Base-by-base conservation (phyloP, 2,329 filamentous ascomycete species). In the Phialemoniopsis sp. region DNA sequence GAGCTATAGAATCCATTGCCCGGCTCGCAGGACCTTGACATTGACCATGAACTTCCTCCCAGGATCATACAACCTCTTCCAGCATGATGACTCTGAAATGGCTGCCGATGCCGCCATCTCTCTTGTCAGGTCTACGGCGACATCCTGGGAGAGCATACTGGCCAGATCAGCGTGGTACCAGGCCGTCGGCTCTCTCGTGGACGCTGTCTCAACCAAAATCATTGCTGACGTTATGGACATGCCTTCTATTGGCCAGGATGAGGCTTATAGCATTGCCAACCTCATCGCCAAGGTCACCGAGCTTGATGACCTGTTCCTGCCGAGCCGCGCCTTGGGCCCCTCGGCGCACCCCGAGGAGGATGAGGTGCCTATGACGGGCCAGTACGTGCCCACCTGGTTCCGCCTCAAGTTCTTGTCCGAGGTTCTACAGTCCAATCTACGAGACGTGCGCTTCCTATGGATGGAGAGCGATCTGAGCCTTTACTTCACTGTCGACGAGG, bases 341-440 rank as follows among this genome's bases (percentile, higher is more conserved):
- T 15, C 13, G 10, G 46, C 49, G 1, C 49, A 40, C 13, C 46
- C 51, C 3, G 48, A 42, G 6, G 56, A 54, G 16, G 64, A 66
- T 5, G 67, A 70, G 28, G 57, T 78, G 2, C 75, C 78, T 4
- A 58, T 67, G 4, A 82, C 80, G 28, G 68, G 76, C 4, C 76
- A 82, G 51, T 82, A 81, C 46, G 77, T 78, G 4, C 65, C 70
- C 3, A 71, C 68, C 36, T 85, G 80, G 80, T 64, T 84, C 42
- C 70, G 79, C 36, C 67, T 85, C 43, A 78, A 82, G 58, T 84
- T 77, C 49, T 64, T 85, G 14, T 74, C 73, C 45, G 76, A 84
- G 55, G 73, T 84, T 19, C 63, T 85, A 47, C 80, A 85, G 62
- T 82, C 78, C 48, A 82, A 84, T 51, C 63, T 84, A 38, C 74